Conservation (phyloP, 2,329 filamentous ascomycete species). For the Sphaerulina vaccinii region DNA sequence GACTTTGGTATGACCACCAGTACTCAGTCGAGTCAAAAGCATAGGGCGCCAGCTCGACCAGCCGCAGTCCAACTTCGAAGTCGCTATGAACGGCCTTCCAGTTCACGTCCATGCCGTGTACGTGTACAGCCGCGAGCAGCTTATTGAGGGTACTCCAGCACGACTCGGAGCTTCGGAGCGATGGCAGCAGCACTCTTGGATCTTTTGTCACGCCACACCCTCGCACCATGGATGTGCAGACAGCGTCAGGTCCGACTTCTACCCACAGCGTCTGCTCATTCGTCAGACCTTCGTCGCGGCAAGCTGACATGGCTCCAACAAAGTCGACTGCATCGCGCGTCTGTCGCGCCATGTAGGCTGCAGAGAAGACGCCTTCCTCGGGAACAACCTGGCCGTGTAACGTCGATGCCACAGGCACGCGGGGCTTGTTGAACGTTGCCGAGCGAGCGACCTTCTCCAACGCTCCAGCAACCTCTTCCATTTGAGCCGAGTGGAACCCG, state of each 20-base stretch:
- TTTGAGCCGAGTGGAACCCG: slow-evolving; percentile 37
- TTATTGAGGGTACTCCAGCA: slow-evolving; percentile 52
- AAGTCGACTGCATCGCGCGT: slow-evolving; percentile 47
- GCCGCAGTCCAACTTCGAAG: slow-evolving; percentile 42
- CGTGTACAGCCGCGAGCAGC: slow-evolving; percentile 53
- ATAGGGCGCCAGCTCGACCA: slow-evolving; percentile 54
- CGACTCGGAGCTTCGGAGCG: slow-evolving; percentile 10
- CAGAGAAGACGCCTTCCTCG: slow-evolving; percentile 21
- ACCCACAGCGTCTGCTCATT: slow-evolving; percentile 41
- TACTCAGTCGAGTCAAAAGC: slow-evolving; percentile 14
- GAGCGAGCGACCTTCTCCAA: slow-evolving; percentile 24
- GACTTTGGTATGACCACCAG: background rate
- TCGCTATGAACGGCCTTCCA: slow-evolving; percentile 60
- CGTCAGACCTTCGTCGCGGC: slow-evolving; percentile 37
- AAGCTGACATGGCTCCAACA: slow-evolving; percentile 22
- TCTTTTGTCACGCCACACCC: background rate
- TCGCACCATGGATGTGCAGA: slow-evolving; percentile 23
- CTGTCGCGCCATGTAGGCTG: slow-evolving; percentile 26
- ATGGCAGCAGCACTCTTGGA: slow-evolving; percentile 33
- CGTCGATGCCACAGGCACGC: slow-evolving; percentile 35
- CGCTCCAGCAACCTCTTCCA: slow-evolving; percentile 31
- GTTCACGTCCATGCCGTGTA: slow-evolving; percentile 54
- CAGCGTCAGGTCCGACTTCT: slow-evolving; percentile 51
- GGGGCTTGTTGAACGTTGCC: slow-evolving; percentile 20
- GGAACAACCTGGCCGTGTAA: slow-evolving; percentile 31